Percentiles rank a stretch among this genome's conserved stretches.
phyloP scores from a whole-genome alignment of 2,329 filamentous ascomycete species.

The Mycosphaerella arachidis region DNA sequence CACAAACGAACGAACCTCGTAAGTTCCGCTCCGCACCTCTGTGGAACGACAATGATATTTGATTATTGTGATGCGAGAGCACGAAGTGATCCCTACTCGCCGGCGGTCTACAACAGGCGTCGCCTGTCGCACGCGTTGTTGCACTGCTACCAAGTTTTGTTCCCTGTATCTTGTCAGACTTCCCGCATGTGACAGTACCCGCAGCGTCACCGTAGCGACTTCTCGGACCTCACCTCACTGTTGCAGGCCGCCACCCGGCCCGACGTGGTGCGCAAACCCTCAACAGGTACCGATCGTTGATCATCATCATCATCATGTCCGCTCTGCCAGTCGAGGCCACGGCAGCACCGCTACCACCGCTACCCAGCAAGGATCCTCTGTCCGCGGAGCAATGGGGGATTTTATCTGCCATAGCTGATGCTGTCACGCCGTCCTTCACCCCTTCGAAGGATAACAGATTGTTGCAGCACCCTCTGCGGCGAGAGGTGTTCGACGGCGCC shows the following conservation, averaged over 20 bases:
- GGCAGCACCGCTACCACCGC: constrained; percentile 36
- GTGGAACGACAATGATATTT: not conserved
- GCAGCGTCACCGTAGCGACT: not conserved
- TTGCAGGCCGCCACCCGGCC: not conserved
- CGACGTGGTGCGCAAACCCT: not conserved
- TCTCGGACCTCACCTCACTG: not conserved
- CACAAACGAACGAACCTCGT: not conserved
- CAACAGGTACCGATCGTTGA: not conserved
- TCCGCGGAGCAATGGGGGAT: constrained; percentile 56
- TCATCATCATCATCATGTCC: constrained; percentile 22
- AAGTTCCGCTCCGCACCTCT: not conserved
- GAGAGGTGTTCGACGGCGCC: constrained; percentile 43
- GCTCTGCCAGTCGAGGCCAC: constrained; percentile 10
- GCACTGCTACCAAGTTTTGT: constrained; percentile 1
- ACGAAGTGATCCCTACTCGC: not conserved
- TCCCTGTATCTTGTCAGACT: not conserved
- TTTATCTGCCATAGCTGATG: constrained; percentile 54
- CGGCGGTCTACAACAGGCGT: not conserved
- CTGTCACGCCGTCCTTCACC: constrained; percentile 49
- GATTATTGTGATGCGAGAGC: not conserved
- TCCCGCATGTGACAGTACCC: constrained; percentile 2
- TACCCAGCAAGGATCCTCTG: constrained; percentile 46
- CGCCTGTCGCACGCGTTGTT: not conserved
- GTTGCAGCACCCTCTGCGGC: constrained; percentile 25
- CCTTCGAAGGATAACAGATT: constrained; percentile 18